A percentile compares a stretch with the other conserved stretches of the same genome.
Conservation (phyloP, 306 rosid species). For the Quercus wislizeni region DNA sequence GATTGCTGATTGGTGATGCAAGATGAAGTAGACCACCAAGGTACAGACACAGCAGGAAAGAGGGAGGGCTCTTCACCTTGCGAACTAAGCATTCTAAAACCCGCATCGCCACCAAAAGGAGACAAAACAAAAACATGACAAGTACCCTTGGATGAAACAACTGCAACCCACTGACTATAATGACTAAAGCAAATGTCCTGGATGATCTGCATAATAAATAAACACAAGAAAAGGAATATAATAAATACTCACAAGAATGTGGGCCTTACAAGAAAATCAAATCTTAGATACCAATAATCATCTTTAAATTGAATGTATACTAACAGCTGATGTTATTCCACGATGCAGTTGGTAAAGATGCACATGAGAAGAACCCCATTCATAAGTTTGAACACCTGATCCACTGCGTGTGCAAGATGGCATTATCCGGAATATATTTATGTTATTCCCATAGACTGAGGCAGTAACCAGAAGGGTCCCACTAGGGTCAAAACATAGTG, state of each 20-base stretch:
- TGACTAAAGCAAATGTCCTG: slow-evolving; percentile 93
- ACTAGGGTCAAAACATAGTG: slow-evolving; percentile 86
- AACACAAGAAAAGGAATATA: slow-evolving; percentile 6
- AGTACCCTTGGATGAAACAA: slow-evolving; percentile 90
- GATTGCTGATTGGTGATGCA: slow-evolving; percentile 51
- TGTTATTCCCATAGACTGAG: slow-evolving; percentile 75
- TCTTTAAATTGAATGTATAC: slow-evolving; percentile 36
- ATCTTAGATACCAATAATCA: slow-evolving; percentile 18
- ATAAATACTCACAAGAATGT: background rate
- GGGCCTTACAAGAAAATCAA: slow-evolving; percentile 9
- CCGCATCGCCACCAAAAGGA: slow-evolving; percentile 90
- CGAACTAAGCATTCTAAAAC: slow-evolving; percentile 56
- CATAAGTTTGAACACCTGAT: slow-evolving; percentile 47
- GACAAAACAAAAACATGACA: slow-evolving; percentile 81
- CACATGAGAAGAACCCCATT: slow-evolving; percentile 73
- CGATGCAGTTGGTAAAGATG: slow-evolving; percentile 92
- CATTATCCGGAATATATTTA: slow-evolving; percentile 86
- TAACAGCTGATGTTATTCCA: slow-evolving; percentile 90
- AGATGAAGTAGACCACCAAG: slow-evolving; percentile 85
- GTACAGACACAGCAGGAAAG: slow-evolving; percentile 61
- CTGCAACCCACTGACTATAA: slow-evolving; percentile 87
- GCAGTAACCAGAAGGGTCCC: slow-evolving; percentile 93
- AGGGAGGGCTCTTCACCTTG: slow-evolving; percentile 67
- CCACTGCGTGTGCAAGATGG: slow-evolving; percentile 57
- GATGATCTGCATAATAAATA: slow-evolving; percentile 58